Conservation (phyloP, 345 rosid species). For the Cardiospermum halicacabum region DNA sequence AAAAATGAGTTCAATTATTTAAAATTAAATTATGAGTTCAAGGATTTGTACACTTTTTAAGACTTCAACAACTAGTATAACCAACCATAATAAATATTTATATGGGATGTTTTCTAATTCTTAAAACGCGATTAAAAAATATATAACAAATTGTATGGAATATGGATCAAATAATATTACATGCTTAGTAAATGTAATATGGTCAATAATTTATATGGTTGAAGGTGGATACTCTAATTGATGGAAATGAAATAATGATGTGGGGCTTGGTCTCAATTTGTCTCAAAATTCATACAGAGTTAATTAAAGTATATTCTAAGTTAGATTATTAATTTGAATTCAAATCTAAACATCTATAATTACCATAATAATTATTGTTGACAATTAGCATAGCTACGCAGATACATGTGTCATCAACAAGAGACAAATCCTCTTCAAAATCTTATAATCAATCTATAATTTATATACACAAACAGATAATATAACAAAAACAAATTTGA, state of each 20-base stretch:
- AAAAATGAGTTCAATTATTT: no score
- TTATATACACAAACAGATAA: background rate
- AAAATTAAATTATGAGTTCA: no score
- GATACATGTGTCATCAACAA: conserved; percentile 4
- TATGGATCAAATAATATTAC: no score
- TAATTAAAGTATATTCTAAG: background rate
- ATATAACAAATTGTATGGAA: no score
- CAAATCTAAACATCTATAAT: conserved; percentile 21
- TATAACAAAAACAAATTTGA: background rate
- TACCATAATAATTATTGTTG: conserved; percentile 6
- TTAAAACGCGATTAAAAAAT: no score
- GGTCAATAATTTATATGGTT: no score
- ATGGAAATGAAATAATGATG: background rate
- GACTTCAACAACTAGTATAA: no score
- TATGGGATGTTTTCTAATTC: no score
- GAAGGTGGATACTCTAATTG: background rate
- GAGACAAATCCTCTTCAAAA: background rate
- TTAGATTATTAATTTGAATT: conserved; percentile 21
- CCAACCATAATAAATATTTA: no score
- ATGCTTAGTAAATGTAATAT: no score
- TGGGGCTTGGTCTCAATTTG: background rate
- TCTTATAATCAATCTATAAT: background rate
- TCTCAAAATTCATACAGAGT: background rate
- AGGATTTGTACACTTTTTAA: no score
- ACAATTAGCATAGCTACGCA: conserved; percentile 9